Evolutionary conservation across 331 rosid species (phyloP).

Genomic region (Quercus phellos): DNA sequence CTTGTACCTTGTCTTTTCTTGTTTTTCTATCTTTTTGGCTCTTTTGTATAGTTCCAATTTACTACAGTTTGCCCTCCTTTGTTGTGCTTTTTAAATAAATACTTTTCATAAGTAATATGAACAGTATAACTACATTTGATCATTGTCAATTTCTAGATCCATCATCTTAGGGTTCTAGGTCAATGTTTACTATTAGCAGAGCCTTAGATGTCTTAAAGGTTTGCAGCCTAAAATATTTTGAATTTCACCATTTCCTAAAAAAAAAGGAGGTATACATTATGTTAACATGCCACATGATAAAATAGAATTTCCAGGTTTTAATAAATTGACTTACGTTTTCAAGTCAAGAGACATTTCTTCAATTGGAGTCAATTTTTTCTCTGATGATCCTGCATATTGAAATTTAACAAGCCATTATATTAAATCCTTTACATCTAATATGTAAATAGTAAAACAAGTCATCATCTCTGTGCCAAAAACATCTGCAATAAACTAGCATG

Average conservation of each 20-base stretch:
- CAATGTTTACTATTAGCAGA: not conserved
- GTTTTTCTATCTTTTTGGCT: too few relatives aligned
- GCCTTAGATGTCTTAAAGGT: not conserved
- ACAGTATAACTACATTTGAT: not conserved
- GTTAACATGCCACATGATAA: slow-evolving; percentile 1
- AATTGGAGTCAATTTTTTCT: slow-evolving; percentile 55
- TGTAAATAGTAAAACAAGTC: not conserved
- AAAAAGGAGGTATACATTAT: not conserved
- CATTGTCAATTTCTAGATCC: not conserved
- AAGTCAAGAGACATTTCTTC: slow-evolving; percentile 81
- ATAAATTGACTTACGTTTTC: slow-evolving; percentile 63
- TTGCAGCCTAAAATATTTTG: not conserved
- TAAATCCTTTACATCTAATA: not conserved
- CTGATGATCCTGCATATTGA: slow-evolving; percentile 59
- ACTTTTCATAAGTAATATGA: not conserved
- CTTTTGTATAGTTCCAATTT: too few relatives aligned
- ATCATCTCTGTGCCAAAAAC: not conserved
- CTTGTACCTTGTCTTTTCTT: too few relatives aligned
- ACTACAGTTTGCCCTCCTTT: too few relatives aligned
- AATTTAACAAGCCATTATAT: slow-evolving; percentile 25
- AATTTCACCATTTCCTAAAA: not conserved
- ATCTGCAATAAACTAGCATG: not conserved
- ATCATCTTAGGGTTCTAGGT: too few relatives aligned
- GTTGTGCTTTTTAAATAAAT: too few relatives aligned
- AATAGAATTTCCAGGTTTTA: slow-evolving; percentile 12